Percentiles rank a stretch among this genome's conserved stretches.
phyloP scores from a whole-genome alignment of 108 stramenopile genomes.

The Nitzschia sp. region DNA sequence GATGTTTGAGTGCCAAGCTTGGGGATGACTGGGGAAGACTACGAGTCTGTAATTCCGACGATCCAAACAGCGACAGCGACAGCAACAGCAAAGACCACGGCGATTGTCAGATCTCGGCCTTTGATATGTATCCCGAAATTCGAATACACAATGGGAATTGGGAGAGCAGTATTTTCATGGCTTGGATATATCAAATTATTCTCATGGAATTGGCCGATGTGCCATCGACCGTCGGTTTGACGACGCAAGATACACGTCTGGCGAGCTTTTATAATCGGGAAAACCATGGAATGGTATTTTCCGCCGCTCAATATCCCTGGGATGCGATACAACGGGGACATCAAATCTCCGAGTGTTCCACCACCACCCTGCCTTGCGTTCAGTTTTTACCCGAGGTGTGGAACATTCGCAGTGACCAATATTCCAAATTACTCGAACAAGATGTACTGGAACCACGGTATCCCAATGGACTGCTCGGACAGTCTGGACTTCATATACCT shows the following conservation, averaged over 20 bases:
- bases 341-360: not conserved
- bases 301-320: slow-evolving; percentile 15
- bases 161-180: slow-evolving; percentile 26
- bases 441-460: slow-evolving; percentile 6
- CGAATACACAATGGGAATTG: slow-evolving; percentile 34
- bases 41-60: slow-evolving; percentile 34
- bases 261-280: slow-evolving; percentile 29
- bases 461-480: slow-evolving; percentile 7
- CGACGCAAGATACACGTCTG: not conserved
- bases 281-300: slow-evolving; percentile 27
- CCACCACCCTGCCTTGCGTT: slow-evolving; percentile 14
- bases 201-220: slow-evolving; percentile 28
- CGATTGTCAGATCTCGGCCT: slow-evolving; percentile 10
- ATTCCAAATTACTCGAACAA: not conserved
- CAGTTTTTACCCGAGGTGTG: slow-evolving; percentile 32
- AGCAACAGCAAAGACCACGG: not conserved
- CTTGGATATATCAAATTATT: slow-evolving; percentile 36
- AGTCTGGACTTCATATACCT: slow-evolving; percentile 32
- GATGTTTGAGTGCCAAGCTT: slow-evolving; percentile 21
- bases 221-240: slow-evolving; percentile 27
- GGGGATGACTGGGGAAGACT: not conserved
- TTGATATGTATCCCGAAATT: slow-evolving; percentile 33
- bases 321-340: slow-evolving; percentile 10
- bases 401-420: slow-evolving; percentile 15
- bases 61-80: slow-evolving; percentile 1